A percentile compares a stretch with the other conserved stretches of the same genome.
These are phyloP conservation scores for Aspergillus hiratsukae DNA, from an alignment of 2,329 filamentous ascomycete species.

Conservation along the genomic window DNA sequence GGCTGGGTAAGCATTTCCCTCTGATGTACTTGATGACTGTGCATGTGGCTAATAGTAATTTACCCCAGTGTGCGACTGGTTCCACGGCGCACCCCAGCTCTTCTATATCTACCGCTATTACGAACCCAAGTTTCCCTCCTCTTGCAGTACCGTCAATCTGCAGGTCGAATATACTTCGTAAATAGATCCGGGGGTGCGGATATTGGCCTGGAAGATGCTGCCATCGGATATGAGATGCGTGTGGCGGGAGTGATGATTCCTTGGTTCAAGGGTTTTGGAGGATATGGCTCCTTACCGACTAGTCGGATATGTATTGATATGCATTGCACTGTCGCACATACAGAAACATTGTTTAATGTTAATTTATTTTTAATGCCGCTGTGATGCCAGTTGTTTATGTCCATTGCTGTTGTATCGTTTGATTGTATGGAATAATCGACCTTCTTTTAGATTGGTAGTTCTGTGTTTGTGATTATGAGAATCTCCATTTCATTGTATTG, in stretches of 20 bases:
- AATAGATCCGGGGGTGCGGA: conserved; percentile 8
- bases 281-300: neutral
- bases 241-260: conserved; percentile 2
- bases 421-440: neutral
- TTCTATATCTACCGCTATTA: conserved; percentile 32
- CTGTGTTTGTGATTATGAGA: neutral
- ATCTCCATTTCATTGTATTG: neutral
- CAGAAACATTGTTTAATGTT: neutral
- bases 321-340: neutral
- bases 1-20: conserved; percentile 32
- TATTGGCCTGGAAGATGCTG: neutral
- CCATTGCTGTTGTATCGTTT: neutral
- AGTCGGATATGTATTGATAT: neutral
- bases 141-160: conserved; percentile 33
- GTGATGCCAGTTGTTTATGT: neutral
- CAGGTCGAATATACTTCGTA: conserved; percentile 21
- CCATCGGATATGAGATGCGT: conserved; percentile 11
- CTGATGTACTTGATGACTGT: neutral
- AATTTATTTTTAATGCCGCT: neutral
- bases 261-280: neutral
- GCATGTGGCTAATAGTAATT: conserved; percentile 2
- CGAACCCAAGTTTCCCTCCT: conserved; percentile 22
- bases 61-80: conserved; percentile 37
- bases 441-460: too few relatives aligned
- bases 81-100: conserved; percentile 36